Evolutionary conservation across 2,329 filamentous ascomycete genomes (phyloP).

Genomic region (Aureobasidium namibiae): DNA sequence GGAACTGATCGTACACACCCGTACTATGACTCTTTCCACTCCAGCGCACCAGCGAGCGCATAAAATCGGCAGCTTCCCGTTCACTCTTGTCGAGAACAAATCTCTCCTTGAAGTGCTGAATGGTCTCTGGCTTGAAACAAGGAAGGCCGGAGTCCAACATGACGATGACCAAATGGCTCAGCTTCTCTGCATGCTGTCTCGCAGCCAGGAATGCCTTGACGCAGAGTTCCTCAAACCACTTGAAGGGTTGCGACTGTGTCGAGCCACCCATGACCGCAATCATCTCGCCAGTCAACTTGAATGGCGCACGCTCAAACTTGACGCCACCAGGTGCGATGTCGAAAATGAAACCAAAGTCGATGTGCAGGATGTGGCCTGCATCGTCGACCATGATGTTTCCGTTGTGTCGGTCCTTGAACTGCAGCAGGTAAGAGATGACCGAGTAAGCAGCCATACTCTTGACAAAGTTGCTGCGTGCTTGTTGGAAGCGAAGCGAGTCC

Average conservation of each 20-base stretch:
- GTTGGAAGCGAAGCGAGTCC: conserved; percentile 88
- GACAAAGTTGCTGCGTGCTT: conserved; percentile 92
- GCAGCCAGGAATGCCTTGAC: conserved; percentile 90
- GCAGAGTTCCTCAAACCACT: conserved; percentile 92
- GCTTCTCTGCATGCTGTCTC: conserved; percentile 77
- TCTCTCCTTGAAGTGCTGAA: conserved; percentile 83
- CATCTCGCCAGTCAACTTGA: conserved; percentile 98
- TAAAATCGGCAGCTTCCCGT: conserved; percentile 88
- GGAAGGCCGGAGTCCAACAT: conserved; percentile 96
- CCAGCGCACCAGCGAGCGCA: conserved; percentile 80
- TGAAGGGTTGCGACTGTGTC: conserved; percentile 77
- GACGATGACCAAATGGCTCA: conserved; percentile 79
- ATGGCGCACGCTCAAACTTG: conserved; percentile 94
- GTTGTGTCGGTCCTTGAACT: conserved; percentile 99
- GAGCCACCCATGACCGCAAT: conserved; percentile 92
- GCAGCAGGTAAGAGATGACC: conserved; percentile 89
- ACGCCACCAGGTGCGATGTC: conserved; percentile 96
- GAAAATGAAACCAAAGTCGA: conserved; percentile 99
- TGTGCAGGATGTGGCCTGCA: conserved; percentile 92
- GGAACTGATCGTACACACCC: conserved; percentile 95
- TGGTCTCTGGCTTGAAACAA: conserved; percentile 94
- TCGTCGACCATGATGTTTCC: conserved; percentile 99
- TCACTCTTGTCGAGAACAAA: conserved; percentile 91
- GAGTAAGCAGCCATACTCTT: conserved; percentile 99
- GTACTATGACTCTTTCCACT: conserved; percentile 88